Evolutionary conservation across 2,329 filamentous ascomycete species (phyloP), one percentile per base, ranked within the genome.

Genomic region (Colletotrichum spinosum): DNA sequence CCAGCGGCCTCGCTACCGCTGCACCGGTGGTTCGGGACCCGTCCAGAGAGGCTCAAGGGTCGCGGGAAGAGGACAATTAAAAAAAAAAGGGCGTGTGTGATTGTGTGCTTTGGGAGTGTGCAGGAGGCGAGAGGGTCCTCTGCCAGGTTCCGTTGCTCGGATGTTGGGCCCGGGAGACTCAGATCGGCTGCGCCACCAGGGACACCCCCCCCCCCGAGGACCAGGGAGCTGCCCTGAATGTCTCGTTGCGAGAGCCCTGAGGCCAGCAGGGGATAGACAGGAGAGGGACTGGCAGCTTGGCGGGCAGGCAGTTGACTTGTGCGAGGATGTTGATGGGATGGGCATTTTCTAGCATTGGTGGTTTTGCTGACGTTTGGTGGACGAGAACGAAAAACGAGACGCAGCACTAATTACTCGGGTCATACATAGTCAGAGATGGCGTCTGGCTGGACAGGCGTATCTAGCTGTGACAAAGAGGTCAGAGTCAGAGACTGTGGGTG

Each of bases 161-260:
- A 56, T 61, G 62, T 61, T 61, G 48, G 45, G 57, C 51, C 62
- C 62, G 62, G 61, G 33, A 55, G 56, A 56, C 51, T 60, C 50
- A 61, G 62, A 65, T 65, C 57, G 57, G 48, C 48, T 52, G 52
- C 62, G 62, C 57, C 62, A 61, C 57, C 57, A 55, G 56, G 59
- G 50, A 37, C 25, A 38, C 35, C 13, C 15, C 15, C 15, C 15
- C 55, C 25, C 25, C 25, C 42, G 17, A n/a, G 35, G 33, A 25
- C 41, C 52, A 53, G 58, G 63, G 46, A 38, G 17, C 13, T 48
- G 62, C 62, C 62, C 57, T 62, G 57, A 56, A 51, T 55, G 51
- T 41, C n/a, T 48, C 4, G 17, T 44, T 13, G n/a, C 11, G 39
- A 39, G 62, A 39, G 62, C 11, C 38, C 58, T 61, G 57, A 44